phyloP scores from a whole-genome alignment of 2,329 filamentous ascomycete genomes.

The Metarhizium anisopliae region DNA sequence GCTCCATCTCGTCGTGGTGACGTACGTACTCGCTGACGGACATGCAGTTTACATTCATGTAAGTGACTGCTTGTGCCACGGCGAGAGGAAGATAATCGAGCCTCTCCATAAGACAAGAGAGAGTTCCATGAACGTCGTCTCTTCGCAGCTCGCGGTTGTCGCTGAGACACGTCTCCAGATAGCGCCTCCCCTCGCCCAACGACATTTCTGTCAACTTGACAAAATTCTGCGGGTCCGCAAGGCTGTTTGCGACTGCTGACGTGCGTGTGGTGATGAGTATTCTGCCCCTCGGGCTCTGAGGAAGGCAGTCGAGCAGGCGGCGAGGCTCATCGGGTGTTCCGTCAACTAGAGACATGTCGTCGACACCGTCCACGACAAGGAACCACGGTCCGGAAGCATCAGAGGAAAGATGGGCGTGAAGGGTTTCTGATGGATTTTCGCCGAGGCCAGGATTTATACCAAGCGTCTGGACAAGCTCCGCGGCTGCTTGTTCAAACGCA shows the following conservation, averaged over 20 bases:
- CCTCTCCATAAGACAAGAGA: slow-evolving; percentile 8
- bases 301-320: slow-evolving; percentile 11
- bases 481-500: slow-evolving; percentile 26
- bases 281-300: slow-evolving; percentile 17
- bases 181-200: neutral
- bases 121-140: neutral
- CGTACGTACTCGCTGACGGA: slow-evolving; percentile 22
- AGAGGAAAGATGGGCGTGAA: slow-evolving; percentile 28
- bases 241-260: slow-evolving; percentile 16
- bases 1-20: slow-evolving; percentile 22
- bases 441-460: slow-evolving; percentile 24
- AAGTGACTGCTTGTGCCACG: slow-evolving; percentile 31
- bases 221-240: slow-evolving; percentile 8
- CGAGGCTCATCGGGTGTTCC: slow-evolving; percentile 1
- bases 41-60: slow-evolving; percentile 23
- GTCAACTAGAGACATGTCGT: slow-evolving; percentile 22
- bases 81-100: slow-evolving; percentile 28
- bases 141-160: neutral
- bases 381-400: slow-evolving; percentile 15
- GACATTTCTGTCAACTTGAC: neutral
- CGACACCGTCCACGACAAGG: slow-evolving; percentile 23
- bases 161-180: neutral
- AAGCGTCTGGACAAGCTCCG: slow-evolving; percentile 21
- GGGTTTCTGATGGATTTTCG: slow-evolving; percentile 49
- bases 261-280: slow-evolving; percentile 26